Conservation (phyloP, 768 basidiomycete species). For the Boletus bicolor region DNA sequence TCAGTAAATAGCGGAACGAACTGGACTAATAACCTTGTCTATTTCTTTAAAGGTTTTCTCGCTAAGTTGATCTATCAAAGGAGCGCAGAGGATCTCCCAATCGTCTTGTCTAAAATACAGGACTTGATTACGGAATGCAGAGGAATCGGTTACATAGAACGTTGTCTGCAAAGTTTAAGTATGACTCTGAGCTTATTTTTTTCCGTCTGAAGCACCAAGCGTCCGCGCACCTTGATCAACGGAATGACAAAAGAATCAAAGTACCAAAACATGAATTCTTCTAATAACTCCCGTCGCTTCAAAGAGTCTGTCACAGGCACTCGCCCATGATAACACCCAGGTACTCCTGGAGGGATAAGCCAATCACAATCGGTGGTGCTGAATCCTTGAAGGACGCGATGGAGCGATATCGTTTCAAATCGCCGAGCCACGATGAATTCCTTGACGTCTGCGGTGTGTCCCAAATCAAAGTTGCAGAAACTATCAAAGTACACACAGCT, state of each 20-base stretch:
- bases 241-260: slow-evolving; percentile 83
- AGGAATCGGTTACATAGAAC: slow-evolving; percentile 93
- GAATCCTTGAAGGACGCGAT: slow-evolving; percentile 74
- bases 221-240: slow-evolving; percentile 62
- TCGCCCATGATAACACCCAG: slow-evolving; percentile 41
- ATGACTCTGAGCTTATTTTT: background rate
- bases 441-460: slow-evolving; percentile 54
- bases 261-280: slow-evolving; percentile 94
- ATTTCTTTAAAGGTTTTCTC: slow-evolving; percentile 68
- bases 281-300: slow-evolving; percentile 77
- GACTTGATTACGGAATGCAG: slow-evolving; percentile 75
- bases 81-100: slow-evolving; percentile 81
- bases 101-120: slow-evolving; percentile 95
- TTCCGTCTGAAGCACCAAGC: background rate
- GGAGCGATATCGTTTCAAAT: slow-evolving; percentile 78
- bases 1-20: background rate
- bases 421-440: slow-evolving; percentile 72
- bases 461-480: background rate
- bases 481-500: slow-evolving; percentile 41
- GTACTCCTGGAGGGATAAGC: slow-evolving; percentile 50
- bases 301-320: slow-evolving; percentile 62
- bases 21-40: slow-evolving; percentile 46
- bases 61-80: slow-evolving; percentile 74
- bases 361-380: slow-evolving; percentile 74
- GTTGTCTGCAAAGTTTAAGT: slow-evolving; percentile 55